phyloP scores from a whole-genome alignment of 108 stramenopile species.

The Nannochloropsis gaditana region DNA sequence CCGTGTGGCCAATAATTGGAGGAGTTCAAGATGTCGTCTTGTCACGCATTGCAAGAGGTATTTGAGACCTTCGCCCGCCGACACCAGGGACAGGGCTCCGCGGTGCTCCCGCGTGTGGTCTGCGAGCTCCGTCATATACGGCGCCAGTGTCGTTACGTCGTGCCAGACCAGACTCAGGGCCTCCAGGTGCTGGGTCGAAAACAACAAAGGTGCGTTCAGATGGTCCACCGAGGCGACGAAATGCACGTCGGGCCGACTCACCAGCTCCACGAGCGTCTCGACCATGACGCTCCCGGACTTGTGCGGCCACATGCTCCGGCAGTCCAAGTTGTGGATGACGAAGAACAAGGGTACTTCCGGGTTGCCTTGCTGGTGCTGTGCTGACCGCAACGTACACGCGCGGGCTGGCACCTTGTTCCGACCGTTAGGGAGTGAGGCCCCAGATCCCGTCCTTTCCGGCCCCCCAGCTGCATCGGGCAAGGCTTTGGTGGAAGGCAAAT shows the following conservation, averaged over 20 bases:
- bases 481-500: not conserved
- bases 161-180: not conserved
- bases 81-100: not conserved
- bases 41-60: slow-evolving; percentile 15
- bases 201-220: not conserved
- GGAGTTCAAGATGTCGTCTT: not conserved
- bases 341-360: not conserved
- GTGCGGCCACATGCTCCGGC: not conserved
- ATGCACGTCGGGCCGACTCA: not conserved
- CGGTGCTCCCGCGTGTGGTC: not conserved
- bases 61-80: slow-evolving; percentile 4
- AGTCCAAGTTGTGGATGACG: not conserved
- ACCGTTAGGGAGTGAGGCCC: not conserved
- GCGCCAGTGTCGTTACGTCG: slow-evolving; percentile 5
- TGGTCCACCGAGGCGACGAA: not conserved
- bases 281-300: not conserved
- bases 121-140: not conserved
- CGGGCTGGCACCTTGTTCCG: not conserved
- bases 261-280: not conserved
- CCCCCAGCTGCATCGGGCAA: not conserved
- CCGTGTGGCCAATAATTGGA: not conserved
- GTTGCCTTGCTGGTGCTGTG: slow-evolving; percentile 10
- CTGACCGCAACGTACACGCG: not conserved
- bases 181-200: not conserved
- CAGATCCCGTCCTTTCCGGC: not conserved